Evolutionary conservation across 306 rosid species (phyloP).

Genomic region (Benincasa hispida): DNA sequence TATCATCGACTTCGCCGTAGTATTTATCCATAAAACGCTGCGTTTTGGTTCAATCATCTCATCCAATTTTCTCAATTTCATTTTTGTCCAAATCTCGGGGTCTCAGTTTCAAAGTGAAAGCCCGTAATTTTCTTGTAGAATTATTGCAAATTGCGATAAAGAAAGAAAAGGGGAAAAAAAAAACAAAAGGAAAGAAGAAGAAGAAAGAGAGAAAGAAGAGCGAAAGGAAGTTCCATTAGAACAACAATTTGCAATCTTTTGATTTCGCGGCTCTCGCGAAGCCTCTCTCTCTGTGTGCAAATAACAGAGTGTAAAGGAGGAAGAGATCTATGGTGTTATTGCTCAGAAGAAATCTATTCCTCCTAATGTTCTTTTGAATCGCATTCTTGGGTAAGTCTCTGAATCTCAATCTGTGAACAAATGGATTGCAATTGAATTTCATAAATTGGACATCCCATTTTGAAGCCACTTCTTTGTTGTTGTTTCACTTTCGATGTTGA

Average conservation of each 20-base stretch:
- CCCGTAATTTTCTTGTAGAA: background rate
- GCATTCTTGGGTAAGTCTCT: slow-evolving; percentile 36
- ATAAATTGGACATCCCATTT: slow-evolving; percentile 14
- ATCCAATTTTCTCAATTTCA: background rate
- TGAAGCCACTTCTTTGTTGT: slow-evolving; percentile 23
- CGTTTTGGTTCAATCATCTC: background rate
- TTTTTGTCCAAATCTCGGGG: background rate
- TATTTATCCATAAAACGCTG: background rate
- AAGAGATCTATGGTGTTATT: slow-evolving; percentile 41
- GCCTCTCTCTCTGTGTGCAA: slow-evolving; percentile 11
- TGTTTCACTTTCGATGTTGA: slow-evolving; percentile 37
- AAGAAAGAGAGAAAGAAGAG: background rate
- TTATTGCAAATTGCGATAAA: background rate
- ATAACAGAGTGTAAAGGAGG: slow-evolving; percentile 10
- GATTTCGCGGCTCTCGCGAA: slow-evolving; percentile 23
- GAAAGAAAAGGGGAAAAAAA: no score
- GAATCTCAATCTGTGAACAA: slow-evolving; percentile 23
- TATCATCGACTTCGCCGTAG: no score
- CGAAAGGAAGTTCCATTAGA: background rate
- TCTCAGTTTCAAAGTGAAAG: background rate
- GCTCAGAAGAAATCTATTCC: slow-evolving; percentile 11
- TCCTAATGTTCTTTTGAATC: slow-evolving; percentile 11
- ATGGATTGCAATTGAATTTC: slow-evolving; percentile 7
- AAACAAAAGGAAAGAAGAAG: background rate
- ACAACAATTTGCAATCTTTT: slow-evolving; percentile 9